Percentiles rank a stretch among this genome's conserved stretches.
phyloP scores from a whole-genome alignment of 1,139 yeast genomes.

The Nadsonia starkeyi-henricii region DNA sequence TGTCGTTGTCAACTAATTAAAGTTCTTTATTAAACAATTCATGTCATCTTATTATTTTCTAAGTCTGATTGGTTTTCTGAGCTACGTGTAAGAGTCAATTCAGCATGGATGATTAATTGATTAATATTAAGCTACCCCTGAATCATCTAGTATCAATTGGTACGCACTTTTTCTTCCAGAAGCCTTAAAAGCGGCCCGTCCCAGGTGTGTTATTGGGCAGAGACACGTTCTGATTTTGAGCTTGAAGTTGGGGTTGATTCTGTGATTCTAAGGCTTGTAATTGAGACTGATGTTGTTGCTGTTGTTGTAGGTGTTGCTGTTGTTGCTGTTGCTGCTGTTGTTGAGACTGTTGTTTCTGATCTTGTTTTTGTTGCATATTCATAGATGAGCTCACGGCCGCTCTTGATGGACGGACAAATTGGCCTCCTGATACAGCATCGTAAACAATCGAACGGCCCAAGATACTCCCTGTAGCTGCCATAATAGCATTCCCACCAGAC shows the following conservation, averaged over 20 bases:
- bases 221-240: background rate
- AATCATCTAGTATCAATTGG: no score
- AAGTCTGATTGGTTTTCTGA: no score
- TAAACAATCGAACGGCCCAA: constrained; percentile 25
- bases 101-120: no score
- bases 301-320: constrained; percentile 7
- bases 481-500: constrained; percentile 9
- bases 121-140: no score
- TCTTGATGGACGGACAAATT: background rate
- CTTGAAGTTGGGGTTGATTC: background rate
- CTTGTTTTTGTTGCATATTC: constrained; percentile 7
- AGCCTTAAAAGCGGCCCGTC: no score
- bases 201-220: background rate
- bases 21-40: no score
- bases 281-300: constrained; percentile 2
- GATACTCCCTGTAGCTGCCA: constrained; percentile 19
- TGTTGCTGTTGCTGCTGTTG: constrained; percentile 10
- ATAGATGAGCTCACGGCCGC: background rate
- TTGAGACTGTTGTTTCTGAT: constrained; percentile 7
- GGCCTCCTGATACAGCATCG: constrained; percentile 12
- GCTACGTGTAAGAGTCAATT: no score
- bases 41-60: no score
- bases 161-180: no score
- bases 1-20: no score
- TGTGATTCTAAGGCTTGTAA: background rate